Conservation (phyloP, 371 early-diverging fungal species). For the Circinella umbellata region DNA sequence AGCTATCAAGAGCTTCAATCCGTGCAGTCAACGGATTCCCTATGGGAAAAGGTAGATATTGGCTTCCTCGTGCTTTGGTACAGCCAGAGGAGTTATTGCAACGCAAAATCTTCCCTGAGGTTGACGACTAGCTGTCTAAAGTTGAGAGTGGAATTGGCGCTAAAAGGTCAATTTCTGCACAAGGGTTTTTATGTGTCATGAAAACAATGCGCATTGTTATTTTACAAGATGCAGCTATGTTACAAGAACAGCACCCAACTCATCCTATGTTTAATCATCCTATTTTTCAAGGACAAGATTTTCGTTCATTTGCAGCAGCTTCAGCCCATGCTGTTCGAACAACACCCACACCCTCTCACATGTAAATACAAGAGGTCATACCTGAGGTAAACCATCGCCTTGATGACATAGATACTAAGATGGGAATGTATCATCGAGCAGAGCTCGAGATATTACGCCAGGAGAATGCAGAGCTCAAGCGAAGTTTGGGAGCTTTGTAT, state of each 20-base stretch:
- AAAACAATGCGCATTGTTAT: neutral
- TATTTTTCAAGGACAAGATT: neutral
- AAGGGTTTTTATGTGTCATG: neutral
- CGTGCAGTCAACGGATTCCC: neutral
- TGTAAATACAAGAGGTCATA: neutral
- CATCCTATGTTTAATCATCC: neutral
- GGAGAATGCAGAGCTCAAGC: too few species aligned
- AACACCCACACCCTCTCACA: neutral
- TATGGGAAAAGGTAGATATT: neutral
- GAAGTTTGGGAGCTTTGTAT: too few species aligned
- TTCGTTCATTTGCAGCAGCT: neutral
- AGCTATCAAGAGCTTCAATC: slow-evolving; percentile 1
- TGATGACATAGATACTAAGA: neutral
- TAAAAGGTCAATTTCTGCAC: neutral
- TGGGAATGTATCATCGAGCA: neutral
- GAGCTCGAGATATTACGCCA: too few species aligned
- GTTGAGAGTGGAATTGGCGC: neutral
- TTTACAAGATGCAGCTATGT: neutral
- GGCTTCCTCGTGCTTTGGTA: neutral
- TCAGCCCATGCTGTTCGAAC: neutral
- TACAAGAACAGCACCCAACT: neutral
- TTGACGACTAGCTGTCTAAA: neutral
- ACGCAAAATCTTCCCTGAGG: neutral
- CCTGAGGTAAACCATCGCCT: neutral
- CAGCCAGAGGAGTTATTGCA: neutral